Evolutionary conservation across 176 grass and related monocot genomes (phyloP).

Genomic region (Miscanthus lutarioriparius): DNA sequence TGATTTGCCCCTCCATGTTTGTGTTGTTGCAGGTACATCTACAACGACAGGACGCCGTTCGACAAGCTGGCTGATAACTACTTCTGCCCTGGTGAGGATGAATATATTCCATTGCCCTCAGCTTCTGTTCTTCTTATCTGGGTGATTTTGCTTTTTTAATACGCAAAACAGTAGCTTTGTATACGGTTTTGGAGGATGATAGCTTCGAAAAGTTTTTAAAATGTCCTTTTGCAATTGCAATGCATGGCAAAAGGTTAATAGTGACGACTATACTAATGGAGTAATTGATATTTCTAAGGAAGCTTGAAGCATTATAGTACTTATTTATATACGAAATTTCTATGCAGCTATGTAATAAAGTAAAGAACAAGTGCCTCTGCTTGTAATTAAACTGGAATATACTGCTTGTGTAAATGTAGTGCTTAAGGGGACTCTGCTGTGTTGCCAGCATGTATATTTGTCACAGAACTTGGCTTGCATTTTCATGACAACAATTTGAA

Average conservation of each 20-base stretch:
- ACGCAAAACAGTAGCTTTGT: too few relatives aligned
- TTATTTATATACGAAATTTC: too few relatives aligned
- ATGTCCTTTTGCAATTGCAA: too few relatives aligned
- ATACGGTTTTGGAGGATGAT: too few relatives aligned
- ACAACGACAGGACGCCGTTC: constrained; percentile 87
- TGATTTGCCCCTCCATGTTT: neutral
- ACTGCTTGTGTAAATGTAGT: too few relatives aligned
- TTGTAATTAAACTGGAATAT: neutral
- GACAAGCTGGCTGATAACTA: constrained; percentile 85
- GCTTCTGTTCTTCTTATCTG: neutral
- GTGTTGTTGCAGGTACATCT: constrained; percentile 65
- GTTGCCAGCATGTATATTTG: neutral
- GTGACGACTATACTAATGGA: too few relatives aligned
- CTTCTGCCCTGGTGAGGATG: constrained; percentile 81
- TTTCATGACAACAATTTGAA: neutral
- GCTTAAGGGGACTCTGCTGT: neutral
- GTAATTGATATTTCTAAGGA: too few relatives aligned
- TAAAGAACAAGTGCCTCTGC: neutral
- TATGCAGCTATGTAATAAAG: neutral
- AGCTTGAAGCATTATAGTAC: too few relatives aligned
- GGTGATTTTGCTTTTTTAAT: too few relatives aligned
- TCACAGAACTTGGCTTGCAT: neutral
- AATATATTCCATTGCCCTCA: too few relatives aligned
- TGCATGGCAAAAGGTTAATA: too few relatives aligned
- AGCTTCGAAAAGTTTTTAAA: too few relatives aligned